Base-by-base conservation (phyloP, 116 monocot species). In the Trichopus zeylanicus region DNA sequence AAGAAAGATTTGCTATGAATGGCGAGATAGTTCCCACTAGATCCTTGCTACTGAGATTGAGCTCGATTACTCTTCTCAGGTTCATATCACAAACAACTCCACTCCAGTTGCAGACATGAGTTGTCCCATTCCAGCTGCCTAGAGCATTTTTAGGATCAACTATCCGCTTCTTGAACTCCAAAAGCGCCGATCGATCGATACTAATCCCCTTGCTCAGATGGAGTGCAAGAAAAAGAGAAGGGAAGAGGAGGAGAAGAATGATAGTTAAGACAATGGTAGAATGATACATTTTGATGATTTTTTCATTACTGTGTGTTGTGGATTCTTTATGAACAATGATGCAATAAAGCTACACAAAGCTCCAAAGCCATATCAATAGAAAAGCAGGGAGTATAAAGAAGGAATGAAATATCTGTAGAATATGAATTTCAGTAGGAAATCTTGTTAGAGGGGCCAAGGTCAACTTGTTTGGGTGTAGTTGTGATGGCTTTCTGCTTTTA, bases 141-240 rank as follows among this genome's bases (percentile, higher is more conserved):
- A 78, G 67, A 22, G 62, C 59, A 55, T 71, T 63, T 1, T 64
- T 2, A 1, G 74, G 78, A 68, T 83, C 82, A n/a, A 57, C 63
- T 23, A 83, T 70, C n/a, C 61, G 47, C 48, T 74, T 63, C 67
- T 68, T 83, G 70, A 82, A 78, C 64, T 46, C 63, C 55, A 74
- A 55, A 13, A 77, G 71, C 9, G 74, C 73, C 11, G 35, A n/a
- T 60, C 28, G 55, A 28, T 78, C 71, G 23, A 26, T 19, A 7
- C 9, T 57, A 26, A 65, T 76, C 4, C 49, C 63, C 13, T 56
- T 27, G 37, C 28, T 51, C 48, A 16, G 26, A 34, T 29, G 21
- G 29, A 18, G 51, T 18, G 62, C 47, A 33, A 42, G 55, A 26
- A 46, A 51, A 57, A 46, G 26, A 37, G 59, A 78, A 19, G 42